These are phyloP conservation scores for Chloranthus sessilifolius DNA, from an alignment of 164 flowering plant genomes.

Conservation along the genomic window DNA sequence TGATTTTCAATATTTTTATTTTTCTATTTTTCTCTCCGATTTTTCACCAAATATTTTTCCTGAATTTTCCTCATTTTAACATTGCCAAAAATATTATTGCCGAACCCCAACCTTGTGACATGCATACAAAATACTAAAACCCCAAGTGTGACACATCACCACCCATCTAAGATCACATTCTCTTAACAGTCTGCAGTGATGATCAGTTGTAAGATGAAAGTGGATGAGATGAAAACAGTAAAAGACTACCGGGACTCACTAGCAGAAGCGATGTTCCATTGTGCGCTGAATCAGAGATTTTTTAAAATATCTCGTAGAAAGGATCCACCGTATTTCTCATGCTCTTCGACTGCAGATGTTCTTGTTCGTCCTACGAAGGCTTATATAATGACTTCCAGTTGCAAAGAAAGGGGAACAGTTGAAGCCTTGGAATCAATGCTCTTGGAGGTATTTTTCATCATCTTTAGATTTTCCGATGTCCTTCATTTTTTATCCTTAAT, in stretches of 20 bases:
- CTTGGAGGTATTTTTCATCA: slow-evolving; percentile 48
- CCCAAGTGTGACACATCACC: too few species aligned
- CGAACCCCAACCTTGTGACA: too few species aligned
- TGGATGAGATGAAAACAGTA: slow-evolving; percentile 71
- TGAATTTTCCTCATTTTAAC: too few species aligned
- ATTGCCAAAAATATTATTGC: too few species aligned
- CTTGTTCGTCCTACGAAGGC: slow-evolving; percentile 76
- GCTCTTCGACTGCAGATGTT: slow-evolving; percentile 76
- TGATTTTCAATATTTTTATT: too few species aligned
- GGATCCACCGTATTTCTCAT: slow-evolving; percentile 86
- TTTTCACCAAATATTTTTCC: too few species aligned
- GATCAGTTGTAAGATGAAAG: slow-evolving; percentile 85
- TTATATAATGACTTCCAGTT: slow-evolving; percentile 75
- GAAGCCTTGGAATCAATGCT: slow-evolving; percentile 89
- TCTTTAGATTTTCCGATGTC: neutral
- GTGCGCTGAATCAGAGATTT: slow-evolving; percentile 86
- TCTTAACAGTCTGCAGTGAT: slow-evolving; percentile 79
- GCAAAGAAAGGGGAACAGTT: slow-evolving; percentile 79
- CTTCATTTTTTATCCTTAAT: neutral
- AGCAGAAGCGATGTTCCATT: slow-evolving; percentile 78
- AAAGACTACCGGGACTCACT: slow-evolving; percentile 77
- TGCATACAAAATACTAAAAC: too few species aligned
- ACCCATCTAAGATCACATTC: too few species aligned
- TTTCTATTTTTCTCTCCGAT: slow-evolving; percentile 13
- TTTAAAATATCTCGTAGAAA: slow-evolving; percentile 81